Conservation (phyloP, 2,329 filamentous ascomycete genomes). For the Paecilomyces formosus region DNA sequence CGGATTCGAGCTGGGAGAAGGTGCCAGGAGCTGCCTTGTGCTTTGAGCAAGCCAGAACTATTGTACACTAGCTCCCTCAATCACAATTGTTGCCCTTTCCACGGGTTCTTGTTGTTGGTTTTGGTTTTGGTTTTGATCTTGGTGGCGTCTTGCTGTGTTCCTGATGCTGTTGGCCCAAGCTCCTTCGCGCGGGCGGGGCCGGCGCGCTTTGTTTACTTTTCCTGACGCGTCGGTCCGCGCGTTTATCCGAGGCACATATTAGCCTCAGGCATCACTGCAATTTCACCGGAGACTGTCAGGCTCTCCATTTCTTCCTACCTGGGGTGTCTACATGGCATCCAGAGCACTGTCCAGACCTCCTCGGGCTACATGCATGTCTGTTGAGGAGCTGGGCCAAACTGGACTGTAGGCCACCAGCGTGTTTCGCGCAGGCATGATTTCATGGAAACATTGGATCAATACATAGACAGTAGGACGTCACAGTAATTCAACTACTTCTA, state of each 20-base stretch:
- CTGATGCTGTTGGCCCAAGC: not conserved
- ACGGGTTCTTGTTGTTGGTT: not conserved
- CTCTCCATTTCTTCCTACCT: not conserved
- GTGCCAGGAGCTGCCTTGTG: slow-evolving; percentile 11
- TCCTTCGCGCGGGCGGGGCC: not conserved
- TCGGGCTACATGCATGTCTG: not conserved
- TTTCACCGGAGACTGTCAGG: not conserved
- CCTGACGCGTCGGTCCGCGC: not conserved
- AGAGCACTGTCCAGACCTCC: not conserved
- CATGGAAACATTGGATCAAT: too few relatives aligned
- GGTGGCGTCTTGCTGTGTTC: not conserved
- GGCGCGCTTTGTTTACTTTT: not conserved
- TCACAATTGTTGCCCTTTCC: not conserved
- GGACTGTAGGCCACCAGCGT: not conserved
- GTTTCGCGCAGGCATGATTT: not conserved
- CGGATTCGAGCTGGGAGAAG: slow-evolving; percentile 1
- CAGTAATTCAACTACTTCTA: too few relatives aligned
- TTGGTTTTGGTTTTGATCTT: not conserved
- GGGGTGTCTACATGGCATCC: not conserved
- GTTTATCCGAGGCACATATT: not conserved
- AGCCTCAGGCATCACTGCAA: not conserved
- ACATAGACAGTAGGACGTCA: too few relatives aligned
- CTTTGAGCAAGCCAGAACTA: slow-evolving; percentile 10
- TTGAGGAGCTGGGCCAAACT: not conserved
- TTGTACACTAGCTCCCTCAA: slow-evolving; percentile 18